Conservation (phyloP, 2,329 filamentous ascomycete species). For the Didymella exigua region DNA sequence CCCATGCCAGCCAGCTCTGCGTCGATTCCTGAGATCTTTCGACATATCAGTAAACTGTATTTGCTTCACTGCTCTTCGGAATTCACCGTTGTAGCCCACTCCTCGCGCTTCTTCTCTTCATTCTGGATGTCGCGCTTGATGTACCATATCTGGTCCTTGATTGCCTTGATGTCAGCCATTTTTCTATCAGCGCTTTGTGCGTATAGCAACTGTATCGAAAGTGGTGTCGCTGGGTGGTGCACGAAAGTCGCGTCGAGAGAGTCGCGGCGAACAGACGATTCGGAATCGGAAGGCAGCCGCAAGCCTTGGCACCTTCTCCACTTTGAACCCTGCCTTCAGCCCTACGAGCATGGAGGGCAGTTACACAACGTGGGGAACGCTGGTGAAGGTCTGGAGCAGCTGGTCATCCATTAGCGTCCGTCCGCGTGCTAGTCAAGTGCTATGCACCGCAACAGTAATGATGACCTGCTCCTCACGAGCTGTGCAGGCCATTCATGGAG, state of each 20-base stretch:
- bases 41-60: not conserved
- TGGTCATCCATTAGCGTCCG: not conserved
- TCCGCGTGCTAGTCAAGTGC: not conserved
- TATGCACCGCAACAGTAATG: conserved; percentile 1
- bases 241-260: conserved; percentile 9
- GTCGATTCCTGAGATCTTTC: conserved; percentile 8
- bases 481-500: not conserved
- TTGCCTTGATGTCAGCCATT: conserved; percentile 36
- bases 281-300: conserved; percentile 12
- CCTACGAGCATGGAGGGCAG: conserved; percentile 13
- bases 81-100: conserved; percentile 26
- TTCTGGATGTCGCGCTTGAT: conserved; percentile 32
- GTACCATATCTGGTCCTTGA: conserved; percentile 35
- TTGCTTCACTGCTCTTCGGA: not conserved
- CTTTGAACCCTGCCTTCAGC: conserved; percentile 21
- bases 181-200: not conserved
- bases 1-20: conserved; percentile 49
- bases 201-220: not conserved
- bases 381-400: not conserved
- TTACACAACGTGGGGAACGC: conserved; percentile 4
- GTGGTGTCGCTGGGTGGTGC: not conserved
- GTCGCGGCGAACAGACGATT: conserved; percentile 21
- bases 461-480: not conserved
- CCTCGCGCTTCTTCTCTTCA: conserved; percentile 27
- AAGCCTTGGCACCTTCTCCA: conserved; percentile 20